Percentiles rank a stretch among this genome's conserved stretches.
Evolutionary conservation across 2,329 filamentous ascomycete genomes (phyloP).

Genomic region (Diplodia corticola): DNA sequence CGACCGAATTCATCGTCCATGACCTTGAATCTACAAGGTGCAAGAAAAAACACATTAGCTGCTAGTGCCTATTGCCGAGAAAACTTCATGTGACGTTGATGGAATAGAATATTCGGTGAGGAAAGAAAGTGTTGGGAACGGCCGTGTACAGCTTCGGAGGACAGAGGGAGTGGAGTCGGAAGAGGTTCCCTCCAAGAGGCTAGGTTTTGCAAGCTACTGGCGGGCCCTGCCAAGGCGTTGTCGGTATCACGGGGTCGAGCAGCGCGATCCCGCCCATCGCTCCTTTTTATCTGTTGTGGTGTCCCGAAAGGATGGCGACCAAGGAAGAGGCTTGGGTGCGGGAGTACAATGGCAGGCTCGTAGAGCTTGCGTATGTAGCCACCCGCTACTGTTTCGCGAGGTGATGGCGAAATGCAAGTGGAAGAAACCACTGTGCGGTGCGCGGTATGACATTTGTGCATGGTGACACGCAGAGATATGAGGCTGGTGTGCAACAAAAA

Average conservation of each 20-base stretch:
- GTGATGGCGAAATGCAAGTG: not conserved
- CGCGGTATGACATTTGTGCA: not conserved
- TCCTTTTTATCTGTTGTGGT: not conserved
- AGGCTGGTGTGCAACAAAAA: constrained; percentile 6
- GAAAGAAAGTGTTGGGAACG: not conserved
- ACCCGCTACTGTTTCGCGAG: not conserved
- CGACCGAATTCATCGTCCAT: constrained; percentile 80
- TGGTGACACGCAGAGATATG: not conserved
- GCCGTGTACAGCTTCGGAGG: not conserved
- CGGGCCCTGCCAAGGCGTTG: not conserved
- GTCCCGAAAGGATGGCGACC: not conserved
- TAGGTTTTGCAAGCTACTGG: not conserved
- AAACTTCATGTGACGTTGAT: not conserved
- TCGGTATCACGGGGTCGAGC: not conserved
- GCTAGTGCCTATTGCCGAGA: not conserved
- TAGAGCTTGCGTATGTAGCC: not conserved
- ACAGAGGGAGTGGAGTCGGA: not conserved
- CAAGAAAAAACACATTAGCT: not conserved
- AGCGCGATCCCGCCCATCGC: not conserved
- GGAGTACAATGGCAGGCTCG: not conserved
- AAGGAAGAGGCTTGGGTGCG: not conserved
- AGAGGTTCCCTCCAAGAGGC: not conserved
- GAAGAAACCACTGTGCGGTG: not conserved
- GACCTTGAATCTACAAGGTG: constrained; percentile 67
- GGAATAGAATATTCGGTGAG: not conserved